Percentiles rank a stretch among this genome's conserved stretches.
These are phyloP conservation scores for Polytrichum commune DNA, from an alignment of 225 moss, liverwort and hornwort genomes.

Conservation along the genomic window DNA sequence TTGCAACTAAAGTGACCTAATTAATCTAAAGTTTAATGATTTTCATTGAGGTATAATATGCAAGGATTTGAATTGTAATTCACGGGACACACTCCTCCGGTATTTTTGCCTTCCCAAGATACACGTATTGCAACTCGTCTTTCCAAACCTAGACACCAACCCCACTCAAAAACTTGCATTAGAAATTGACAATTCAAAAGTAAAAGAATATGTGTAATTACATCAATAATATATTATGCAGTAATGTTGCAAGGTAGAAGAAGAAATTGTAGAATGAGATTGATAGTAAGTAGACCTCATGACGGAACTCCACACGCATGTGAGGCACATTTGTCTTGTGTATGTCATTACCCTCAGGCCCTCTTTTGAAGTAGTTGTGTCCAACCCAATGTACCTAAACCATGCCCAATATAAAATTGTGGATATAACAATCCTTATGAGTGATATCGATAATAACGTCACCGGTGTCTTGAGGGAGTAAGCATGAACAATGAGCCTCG, in stretches of 20 bases:
- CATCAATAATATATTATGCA: not conserved
- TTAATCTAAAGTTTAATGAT: too few species aligned
- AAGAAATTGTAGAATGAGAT: not conserved
- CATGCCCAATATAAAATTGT: not conserved
- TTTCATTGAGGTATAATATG: too few species aligned
- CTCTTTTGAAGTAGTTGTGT: constrained; percentile 67
- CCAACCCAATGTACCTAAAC: constrained; percentile 82
- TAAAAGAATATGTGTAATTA: not conserved
- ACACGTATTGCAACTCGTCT: constrained; percentile 80
- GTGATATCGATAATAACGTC: not conserved
- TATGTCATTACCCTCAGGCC: constrained; percentile 86
- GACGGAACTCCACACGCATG: constrained; percentile 90
- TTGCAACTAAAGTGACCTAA: too few species aligned
- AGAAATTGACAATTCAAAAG: not conserved
- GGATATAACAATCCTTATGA: too few species aligned
- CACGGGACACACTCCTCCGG: constrained; percentile 54
- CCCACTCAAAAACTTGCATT: not conserved
- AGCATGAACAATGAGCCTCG: too few species aligned
- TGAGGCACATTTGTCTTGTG: constrained; percentile 98
- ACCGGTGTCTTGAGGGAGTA: too few species aligned
- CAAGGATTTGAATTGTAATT: not conserved
- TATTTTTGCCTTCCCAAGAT: constrained; percentile 57
- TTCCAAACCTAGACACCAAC: constrained; percentile 72
- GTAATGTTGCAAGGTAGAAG: not conserved
- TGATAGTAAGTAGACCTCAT: constrained; percentile 43